These are phyloP conservation scores for Amanita brunnescens DNA, from an alignment of 768 basidiomycete species.

Conservation along the genomic window DNA sequence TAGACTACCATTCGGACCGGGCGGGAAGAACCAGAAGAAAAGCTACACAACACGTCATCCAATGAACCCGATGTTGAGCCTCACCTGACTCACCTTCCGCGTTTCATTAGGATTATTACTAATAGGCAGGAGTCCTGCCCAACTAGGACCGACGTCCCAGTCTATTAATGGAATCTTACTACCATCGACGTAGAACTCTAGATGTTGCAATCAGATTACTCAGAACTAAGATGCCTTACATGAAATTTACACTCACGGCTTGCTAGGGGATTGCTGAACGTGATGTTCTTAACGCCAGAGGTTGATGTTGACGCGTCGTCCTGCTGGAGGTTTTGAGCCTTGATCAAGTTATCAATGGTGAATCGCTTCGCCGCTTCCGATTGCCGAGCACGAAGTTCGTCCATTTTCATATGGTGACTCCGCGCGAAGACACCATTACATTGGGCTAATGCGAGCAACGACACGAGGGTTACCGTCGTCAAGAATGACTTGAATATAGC, in stretches of 20 bases:
- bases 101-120: conserved; percentile 32
- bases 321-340: not conserved
- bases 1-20: conserved; percentile 53
- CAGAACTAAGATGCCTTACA: not conserved
- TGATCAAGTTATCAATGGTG: not conserved
- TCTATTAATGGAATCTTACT: conserved; percentile 54
- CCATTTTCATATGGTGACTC: no score
- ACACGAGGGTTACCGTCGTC: no score
- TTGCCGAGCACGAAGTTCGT: no score
- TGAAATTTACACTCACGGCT: conserved; percentile 31
- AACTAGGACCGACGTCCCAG: conserved; percentile 69
- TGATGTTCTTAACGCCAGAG: conserved; percentile 38
- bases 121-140: conserved; percentile 68
- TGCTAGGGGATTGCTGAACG: conserved; percentile 59
- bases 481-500: no score
- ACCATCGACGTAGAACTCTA: conserved; percentile 68
- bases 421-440: no score
- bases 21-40: no score
- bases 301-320: not conserved
- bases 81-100: no score
- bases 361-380: no score
- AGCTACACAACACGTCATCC: no score
- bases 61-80: no score
- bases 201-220: no score
- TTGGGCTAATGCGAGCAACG: no score